Evolutionary conservation across 2,329 filamentous ascomycete genomes (phyloP).

Genomic region (Daldinia eschscholtzii): DNA sequence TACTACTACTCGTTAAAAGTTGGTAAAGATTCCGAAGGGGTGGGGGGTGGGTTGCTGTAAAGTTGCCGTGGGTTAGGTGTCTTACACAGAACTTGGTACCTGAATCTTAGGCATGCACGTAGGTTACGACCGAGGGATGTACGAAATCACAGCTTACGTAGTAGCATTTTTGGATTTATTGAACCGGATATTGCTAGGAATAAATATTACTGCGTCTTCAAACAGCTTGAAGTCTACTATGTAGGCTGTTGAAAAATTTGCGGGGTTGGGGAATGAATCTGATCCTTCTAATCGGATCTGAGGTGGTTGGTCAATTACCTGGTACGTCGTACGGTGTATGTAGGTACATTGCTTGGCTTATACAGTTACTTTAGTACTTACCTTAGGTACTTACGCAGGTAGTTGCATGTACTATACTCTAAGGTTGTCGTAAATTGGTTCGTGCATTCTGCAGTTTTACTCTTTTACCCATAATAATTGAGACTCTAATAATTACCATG

Average conservation of each 20-base stretch:
- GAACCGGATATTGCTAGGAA: not conserved
- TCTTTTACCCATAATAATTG: too few species aligned
- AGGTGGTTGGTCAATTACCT: not conserved
- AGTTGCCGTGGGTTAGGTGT: constrained; percentile 4
- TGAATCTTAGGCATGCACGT: not conserved
- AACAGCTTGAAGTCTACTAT: too few species aligned
- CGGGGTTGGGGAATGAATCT: constrained; percentile 2
- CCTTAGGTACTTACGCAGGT: too few species aligned
- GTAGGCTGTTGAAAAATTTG: not conserved
- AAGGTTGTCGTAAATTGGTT: not conserved
- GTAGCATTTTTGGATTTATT: not conserved
- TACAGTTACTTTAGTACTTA: too few species aligned
- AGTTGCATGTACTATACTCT: not conserved
- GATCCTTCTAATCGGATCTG: constrained; percentile 3
- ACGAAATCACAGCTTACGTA: not conserved
- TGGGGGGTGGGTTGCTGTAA: not conserved
- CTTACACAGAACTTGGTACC: not conserved
- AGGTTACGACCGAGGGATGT: not conserved
- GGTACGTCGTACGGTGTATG: not conserved
- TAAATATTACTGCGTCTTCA: not conserved
- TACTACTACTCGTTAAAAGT: not conserved
- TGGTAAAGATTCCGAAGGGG: not conserved
- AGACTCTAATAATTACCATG: too few species aligned
- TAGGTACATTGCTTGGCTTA: not conserved
- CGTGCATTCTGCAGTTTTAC: not conserved